Conservation (phyloP, 2,329 filamentous ascomycete species). For the Phyllosticta citriasiana region DNA sequence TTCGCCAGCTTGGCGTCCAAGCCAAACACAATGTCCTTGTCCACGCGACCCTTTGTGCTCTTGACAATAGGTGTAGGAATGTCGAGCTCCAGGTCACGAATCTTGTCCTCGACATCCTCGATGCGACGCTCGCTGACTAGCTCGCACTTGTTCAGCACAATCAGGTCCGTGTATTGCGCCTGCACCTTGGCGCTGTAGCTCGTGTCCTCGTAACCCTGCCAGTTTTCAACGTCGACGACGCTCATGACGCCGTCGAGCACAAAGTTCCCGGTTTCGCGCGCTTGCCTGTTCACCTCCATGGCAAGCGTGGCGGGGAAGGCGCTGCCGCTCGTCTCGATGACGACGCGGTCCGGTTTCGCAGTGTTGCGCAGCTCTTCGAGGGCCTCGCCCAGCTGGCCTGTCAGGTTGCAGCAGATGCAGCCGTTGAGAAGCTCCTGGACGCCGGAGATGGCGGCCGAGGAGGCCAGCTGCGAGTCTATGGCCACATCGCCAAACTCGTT, state of each 20-base stretch:
- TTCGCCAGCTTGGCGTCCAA: slow-evolving; percentile 71
- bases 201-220: slow-evolving; percentile 84
- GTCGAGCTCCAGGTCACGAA: slow-evolving; percentile 73
- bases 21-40: slow-evolving; percentile 71
- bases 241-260: slow-evolving; percentile 78
- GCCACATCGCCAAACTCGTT: slow-evolving; percentile 97
- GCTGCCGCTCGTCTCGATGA: slow-evolving; percentile 85
- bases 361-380: slow-evolving; percentile 60
- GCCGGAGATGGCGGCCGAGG: slow-evolving; percentile 71
- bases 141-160: slow-evolving; percentile 94
- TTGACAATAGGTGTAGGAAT: slow-evolving; percentile 68
- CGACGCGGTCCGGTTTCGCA: slow-evolving; percentile 66
- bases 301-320: slow-evolving; percentile 77
- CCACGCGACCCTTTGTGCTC: slow-evolving; percentile 70
- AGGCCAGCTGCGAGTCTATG: slow-evolving; percentile 83
- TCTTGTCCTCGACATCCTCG: slow-evolving; percentile 66
- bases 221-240: slow-evolving; percentile 92
- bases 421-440: slow-evolving; percentile 91
- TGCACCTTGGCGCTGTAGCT: slow-evolving; percentile 82
- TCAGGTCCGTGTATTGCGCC: slow-evolving; percentile 79
- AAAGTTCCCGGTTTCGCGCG: slow-evolving; percentile 59
- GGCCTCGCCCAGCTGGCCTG: slow-evolving; percentile 77
- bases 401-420: slow-evolving; percentile 98
- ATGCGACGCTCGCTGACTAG: slow-evolving; percentile 59
- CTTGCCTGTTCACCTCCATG: slow-evolving; percentile 77